phyloP scores from a whole-genome alignment of 495 filamentous ascomycete species.

The Trichoderma asperelloides region DNA sequence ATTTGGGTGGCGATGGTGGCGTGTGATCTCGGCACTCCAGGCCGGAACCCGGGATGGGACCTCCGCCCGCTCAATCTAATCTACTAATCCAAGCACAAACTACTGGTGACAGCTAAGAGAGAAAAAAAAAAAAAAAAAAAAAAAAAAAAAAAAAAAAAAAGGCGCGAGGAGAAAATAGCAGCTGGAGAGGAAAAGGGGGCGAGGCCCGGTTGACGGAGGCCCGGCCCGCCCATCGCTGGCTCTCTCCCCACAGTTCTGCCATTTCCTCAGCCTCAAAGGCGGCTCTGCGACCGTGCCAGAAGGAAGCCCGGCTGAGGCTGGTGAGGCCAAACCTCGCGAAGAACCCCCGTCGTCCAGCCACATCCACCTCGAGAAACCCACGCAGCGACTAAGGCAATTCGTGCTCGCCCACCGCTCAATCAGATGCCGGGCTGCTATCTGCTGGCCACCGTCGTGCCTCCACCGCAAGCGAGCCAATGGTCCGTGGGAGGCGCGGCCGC shows the following conservation, averaged over 20 bases:
- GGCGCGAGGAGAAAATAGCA: neutral
- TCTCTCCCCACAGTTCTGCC: neutral
- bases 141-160: neutral
- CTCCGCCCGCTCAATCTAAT: neutral
- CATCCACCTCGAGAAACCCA: no score
- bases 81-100: neutral
- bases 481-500: neutral
- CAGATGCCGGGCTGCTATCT: neutral
- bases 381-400: neutral
- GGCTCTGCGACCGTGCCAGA: neutral
- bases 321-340: neutral
- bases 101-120: neutral
- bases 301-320: neutral
- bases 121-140: neutral
- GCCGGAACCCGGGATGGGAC: neutral
- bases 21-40: neutral
- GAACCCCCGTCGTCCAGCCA: neutral
- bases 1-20: no score
- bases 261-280: neutral
- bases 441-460: neutral
- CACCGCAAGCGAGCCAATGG: conserved; percentile 1
- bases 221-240: neutral
- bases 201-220: neutral
- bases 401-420: neutral
- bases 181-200: neutral